Evolutionary conservation across 2,329 filamentous ascomycete species (phyloP), one percentile per base, ranked within the genome.

Genomic region (Dothidotthia symphoricarpi): DNA sequence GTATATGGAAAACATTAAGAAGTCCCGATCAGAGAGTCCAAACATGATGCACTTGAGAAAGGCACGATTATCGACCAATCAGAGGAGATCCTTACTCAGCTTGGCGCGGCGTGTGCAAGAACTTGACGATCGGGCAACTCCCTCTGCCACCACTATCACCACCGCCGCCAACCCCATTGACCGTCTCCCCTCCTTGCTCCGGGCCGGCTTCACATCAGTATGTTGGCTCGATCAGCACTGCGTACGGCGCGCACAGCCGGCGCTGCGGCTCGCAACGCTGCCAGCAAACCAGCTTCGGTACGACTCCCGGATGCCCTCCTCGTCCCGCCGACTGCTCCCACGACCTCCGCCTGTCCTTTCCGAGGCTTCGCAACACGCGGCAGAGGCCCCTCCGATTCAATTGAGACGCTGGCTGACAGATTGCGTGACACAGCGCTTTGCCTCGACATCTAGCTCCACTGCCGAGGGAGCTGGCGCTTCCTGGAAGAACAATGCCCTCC

Each of bases 201-300:
- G 63, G 58, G 64, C 63, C 65, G 64, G 58, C 64, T 59, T 58
- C 57, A 55, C 50, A 54, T 51, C 78, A 85, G 72, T 70, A 96
- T 97, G 91, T 83, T 96, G 81, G 86, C 88, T 76, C 86, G 89
- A 80, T 88, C 89, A 75, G 82, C 82, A 75, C 76, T 94, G 80
- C 88, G 88, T 78, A 83, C 86, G 71, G 80, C 86, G 81, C 89
- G 89, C 82, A 80, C 85, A 67, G 79, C 89, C 77, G 85, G 83
- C 77, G 78, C 83, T 72, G 80, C 84, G 84, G 84, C 88, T 88
- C 78, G 82, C 73, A 72, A 66, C 70, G 68, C 68, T 59, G 66
- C 64, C 61, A 66, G 55, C 61, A 70, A 61, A 58, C 70, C 68
- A 55, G 59, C 69, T 61, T 69, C 67, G 67, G 72, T 75, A 73